These are phyloP conservation scores for Sugiyamaella xylanicola DNA, from an alignment of 1,139 yeast genomes.

Conservation along the genomic window DNA sequence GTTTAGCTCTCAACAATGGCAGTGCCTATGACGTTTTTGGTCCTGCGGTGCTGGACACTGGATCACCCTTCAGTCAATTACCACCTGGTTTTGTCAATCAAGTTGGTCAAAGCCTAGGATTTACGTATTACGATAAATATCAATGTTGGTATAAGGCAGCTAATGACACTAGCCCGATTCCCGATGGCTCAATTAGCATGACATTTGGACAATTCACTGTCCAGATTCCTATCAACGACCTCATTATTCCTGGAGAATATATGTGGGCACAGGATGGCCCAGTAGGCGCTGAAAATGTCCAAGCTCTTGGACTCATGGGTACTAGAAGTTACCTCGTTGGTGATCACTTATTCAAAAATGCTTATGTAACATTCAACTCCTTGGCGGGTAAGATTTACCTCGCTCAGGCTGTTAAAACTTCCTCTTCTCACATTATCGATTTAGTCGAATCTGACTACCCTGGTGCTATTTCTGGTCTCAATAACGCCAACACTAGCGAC, in stretches of 20 bases:
- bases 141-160: conserved; percentile 36
- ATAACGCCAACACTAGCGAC: conserved; percentile 5
- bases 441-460: conserved; percentile 25
- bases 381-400: conserved; percentile 60
- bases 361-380: conserved; percentile 72
- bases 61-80: conserved; percentile 40
- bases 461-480: conserved; percentile 28
- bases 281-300: conserved; percentile 26
- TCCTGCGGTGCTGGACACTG: conserved; percentile 53
- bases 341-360: conserved; percentile 68
- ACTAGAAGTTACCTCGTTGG: conserved; percentile 53
- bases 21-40: conserved; percentile 42
- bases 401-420: conserved; percentile 52
- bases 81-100: conserved; percentile 39
- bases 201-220: conserved; percentile 36
- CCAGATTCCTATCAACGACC: conserved; percentile 34
- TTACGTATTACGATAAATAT: conserved; percentile 34
- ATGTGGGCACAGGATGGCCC: conserved; percentile 42
- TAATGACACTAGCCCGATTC: conserved; percentile 21
- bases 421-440: conserved; percentile 25
- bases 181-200: conserved; percentile 28
- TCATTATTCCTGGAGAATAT: conserved; percentile 41
- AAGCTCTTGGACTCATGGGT: conserved; percentile 39
- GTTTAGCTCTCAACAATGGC: conserved; percentile 30
- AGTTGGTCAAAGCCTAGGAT: conserved; percentile 33